A percentile compares a stretch with the other conserved stretches of the same genome.
phyloP scores from a whole-genome alignment of 768 basidiomycete species.

The Russula griseocarnosa region DNA sequence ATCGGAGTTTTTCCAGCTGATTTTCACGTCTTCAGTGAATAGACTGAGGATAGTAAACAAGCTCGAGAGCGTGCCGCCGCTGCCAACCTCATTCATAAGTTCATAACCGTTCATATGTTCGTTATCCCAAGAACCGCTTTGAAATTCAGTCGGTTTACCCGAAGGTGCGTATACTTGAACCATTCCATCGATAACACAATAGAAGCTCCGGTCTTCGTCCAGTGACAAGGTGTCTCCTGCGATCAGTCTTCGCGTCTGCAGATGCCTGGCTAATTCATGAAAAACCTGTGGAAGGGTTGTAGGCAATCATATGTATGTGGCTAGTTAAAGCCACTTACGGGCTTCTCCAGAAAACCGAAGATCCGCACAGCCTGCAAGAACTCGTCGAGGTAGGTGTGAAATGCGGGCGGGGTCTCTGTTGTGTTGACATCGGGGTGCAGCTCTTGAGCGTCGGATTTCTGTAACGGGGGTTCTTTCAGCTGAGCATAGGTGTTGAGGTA shows the following conservation, averaged over 20 bases:
- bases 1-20: conserved; percentile 77
- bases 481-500: conserved; percentile 73
- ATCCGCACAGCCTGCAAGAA: conserved; percentile 94
- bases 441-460: conserved; percentile 79
- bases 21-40: conserved; percentile 91
- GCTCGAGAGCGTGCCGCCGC: conserved; percentile 91
- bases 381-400: conserved; percentile 96
- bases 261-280: conserved; percentile 92
- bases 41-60: conserved; percentile 95
- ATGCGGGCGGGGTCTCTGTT: conserved; percentile 63
- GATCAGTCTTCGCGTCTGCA: conserved; percentile 92
- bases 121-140: conserved; percentile 64
- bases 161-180: conserved; percentile 89
- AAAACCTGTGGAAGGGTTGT: conserved; percentile 58
- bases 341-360: conserved; percentile 97
- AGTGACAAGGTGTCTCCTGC: conserved; percentile 93
- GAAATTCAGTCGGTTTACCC: conserved; percentile 47
- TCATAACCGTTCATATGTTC: conserved; percentile 95
- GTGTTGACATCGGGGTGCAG: conserved; percentile 90
- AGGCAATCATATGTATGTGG: background rate
- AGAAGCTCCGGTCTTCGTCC: conserved; percentile 91
- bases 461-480: conserved; percentile 75
- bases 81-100: conserved; percentile 91
- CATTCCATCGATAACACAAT: conserved; percentile 96
- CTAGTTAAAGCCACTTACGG: conserved; percentile 48